These are phyloP conservation scores for Linnemannia hyalina DNA, from an alignment of 192 early-diverging fungal genomes.

Conservation along the genomic window DNA sequence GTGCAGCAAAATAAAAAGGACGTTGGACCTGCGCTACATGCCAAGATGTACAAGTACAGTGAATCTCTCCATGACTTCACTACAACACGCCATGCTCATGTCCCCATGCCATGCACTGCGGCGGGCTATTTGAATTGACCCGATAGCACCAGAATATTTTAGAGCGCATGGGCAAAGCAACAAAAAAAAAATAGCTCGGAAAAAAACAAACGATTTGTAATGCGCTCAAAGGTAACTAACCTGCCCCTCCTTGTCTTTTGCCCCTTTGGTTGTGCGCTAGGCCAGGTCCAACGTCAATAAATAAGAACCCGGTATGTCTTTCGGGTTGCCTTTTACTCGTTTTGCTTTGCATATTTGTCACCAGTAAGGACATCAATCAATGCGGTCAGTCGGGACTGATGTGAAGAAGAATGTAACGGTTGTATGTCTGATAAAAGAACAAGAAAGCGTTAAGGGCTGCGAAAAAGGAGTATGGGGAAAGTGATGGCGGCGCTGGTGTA, in stretches of 20 bases:
- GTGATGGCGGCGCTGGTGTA: not conserved
- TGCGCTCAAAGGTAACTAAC: not conserved
- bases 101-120: not conserved
- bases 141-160: not conserved
- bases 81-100: not conserved
- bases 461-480: not conserved
- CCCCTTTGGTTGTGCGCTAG: too few relatives aligned
- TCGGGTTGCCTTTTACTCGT: too few relatives aligned
- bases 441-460: too few relatives aligned
- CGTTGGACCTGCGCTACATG: not conserved
- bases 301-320: too few relatives aligned
- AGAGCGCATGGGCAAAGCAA: not conserved
- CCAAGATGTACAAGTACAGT: not conserved
- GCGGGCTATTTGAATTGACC: not conserved
- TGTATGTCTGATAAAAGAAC: too few relatives aligned
- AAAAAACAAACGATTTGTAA: not conserved
- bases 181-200: not conserved
- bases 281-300: too few relatives aligned
- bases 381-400: too few relatives aligned
- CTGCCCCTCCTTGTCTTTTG: not conserved
- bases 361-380: too few relatives aligned
- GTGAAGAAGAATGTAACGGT: too few relatives aligned
- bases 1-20: not conserved
- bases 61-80: not conserved
- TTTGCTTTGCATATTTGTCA: too few relatives aligned